These are phyloP conservation scores for Alternaria arbusti DNA, from an alignment of 2,329 filamentous ascomycete species.

Conservation along the genomic window DNA sequence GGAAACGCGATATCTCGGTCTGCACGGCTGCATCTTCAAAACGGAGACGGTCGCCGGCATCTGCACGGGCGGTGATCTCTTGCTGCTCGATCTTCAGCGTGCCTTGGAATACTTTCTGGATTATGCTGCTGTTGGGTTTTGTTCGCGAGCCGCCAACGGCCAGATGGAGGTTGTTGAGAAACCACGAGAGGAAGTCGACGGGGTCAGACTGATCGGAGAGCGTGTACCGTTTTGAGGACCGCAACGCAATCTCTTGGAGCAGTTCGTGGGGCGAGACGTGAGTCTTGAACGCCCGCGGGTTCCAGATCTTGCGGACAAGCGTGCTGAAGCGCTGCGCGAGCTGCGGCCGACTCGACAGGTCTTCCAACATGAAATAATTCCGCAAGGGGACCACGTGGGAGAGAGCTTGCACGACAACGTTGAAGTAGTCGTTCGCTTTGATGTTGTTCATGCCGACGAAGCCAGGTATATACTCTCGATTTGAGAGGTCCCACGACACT, in stretches of 20 bases:
- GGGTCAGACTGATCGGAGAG: constrained; percentile 91
- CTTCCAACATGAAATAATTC: constrained; percentile 89
- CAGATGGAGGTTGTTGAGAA: constrained; percentile 93
- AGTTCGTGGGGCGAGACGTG: constrained; percentile 98
- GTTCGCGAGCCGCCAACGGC: constrained; percentile 88
- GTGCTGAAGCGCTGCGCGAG: constrained; percentile 87
- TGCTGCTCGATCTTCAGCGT: constrained; percentile 91
- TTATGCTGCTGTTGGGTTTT: constrained; percentile 81
- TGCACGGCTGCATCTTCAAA: constrained; percentile 93
- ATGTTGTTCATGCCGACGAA: constrained; percentile 99
- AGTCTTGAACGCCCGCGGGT: constrained; percentile 91
- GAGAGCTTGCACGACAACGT: constrained; percentile 89
- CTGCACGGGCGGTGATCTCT: constrained; percentile 88
- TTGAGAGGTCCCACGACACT: constrained; percentile 76
- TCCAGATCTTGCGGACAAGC: constrained; percentile 96
- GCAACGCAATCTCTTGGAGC: constrained; percentile 89
- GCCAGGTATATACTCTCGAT: constrained; percentile 87
- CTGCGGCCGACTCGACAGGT: constrained; percentile 76
- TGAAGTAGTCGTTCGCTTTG: constrained; percentile 98
- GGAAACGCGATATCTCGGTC: constrained; percentile 77
- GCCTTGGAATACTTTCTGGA: constrained; percentile 94
- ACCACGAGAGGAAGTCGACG: constrained; percentile 96
- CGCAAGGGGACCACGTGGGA: constrained; percentile 88
- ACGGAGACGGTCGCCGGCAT: constrained; percentile 83
- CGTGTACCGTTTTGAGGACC: constrained; percentile 90